These are phyloP conservation scores for Mucor circinelloides DNA, from an alignment of 371 early-diverging fungal genomes.

Conservation along the genomic window DNA sequence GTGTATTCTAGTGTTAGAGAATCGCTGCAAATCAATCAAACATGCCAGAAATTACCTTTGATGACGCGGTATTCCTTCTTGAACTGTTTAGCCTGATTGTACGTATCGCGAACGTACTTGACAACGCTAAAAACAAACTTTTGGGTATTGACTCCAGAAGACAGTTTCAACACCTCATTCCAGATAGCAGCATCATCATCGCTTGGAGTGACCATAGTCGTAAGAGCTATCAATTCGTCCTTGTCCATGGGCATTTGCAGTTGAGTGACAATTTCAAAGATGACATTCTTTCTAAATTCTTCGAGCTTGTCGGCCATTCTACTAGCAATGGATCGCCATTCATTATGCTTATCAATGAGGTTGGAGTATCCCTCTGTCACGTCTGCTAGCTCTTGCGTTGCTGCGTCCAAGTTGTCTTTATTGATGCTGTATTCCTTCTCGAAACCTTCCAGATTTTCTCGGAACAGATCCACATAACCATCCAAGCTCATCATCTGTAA, in stretches of 20 bases:
- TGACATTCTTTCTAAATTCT: conserved; percentile 33
- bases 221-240: conserved; percentile 35
- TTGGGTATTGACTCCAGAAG: conserved; percentile 27
- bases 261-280: conserved; percentile 43
- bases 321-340: conserved; percentile 29
- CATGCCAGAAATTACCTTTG: conserved; percentile 29
- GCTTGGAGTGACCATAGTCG: conserved; percentile 27
- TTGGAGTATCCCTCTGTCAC: conserved; percentile 17
- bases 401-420: conserved; percentile 11
- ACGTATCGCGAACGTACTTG: conserved; percentile 48
- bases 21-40: background rate
- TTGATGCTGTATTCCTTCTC: background rate
- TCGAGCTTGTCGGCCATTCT: conserved; percentile 48
- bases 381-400: conserved; percentile 24
- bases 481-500: background rate
- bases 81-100: conserved; percentile 43
- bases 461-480: conserved; percentile 1
- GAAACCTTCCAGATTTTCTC: conserved; percentile 10
- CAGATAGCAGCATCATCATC: conserved; percentile 39
- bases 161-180: conserved; percentile 38
- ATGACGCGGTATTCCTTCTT: conserved; percentile 42
- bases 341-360: conserved; percentile 32
- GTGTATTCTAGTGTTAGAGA: background rate
- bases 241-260: conserved; percentile 49
- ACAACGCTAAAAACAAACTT: conserved; percentile 43